A percentile compares a stretch with the other conserved stretches of the same genome.
These are phyloP conservation scores for Lasiodiplodia theobromae DNA, from an alignment of 2,329 filamentous ascomycete genomes.

Conservation along the genomic window DNA sequence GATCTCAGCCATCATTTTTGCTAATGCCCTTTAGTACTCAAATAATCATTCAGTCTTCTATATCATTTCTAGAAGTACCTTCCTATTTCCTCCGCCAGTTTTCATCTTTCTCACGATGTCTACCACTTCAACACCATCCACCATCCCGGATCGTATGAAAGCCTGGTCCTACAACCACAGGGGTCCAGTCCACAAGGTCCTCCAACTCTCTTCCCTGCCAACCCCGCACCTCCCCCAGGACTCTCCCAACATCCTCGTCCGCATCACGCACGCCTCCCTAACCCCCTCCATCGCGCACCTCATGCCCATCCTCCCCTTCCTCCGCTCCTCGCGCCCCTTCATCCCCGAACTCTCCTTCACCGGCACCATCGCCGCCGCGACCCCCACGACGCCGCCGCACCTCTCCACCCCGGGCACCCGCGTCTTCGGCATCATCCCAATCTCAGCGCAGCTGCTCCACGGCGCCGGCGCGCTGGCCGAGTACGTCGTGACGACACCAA, in stretches of 20 bases:
- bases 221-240: background rate
- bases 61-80: background rate
- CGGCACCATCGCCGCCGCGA: conserved; percentile 43
- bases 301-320: conserved; percentile 50
- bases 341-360: conserved; percentile 55
- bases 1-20: background rate
- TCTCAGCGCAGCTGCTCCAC: conserved; percentile 38
- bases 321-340: conserved; percentile 41
- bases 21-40: background rate
- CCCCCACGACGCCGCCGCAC: conserved; percentile 1
- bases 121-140: background rate
- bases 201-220: background rate
- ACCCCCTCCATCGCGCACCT: conserved; percentile 52
- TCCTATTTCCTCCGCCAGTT: background rate
- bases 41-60: background rate
- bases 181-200: conserved; percentile 5
- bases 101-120: background rate
- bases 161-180: conserved; percentile 34
- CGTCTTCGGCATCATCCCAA: conserved; percentile 51
- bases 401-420: conserved; percentile 42
- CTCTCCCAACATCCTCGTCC: conserved; percentile 26
- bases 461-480: conserved; percentile 52
- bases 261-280: conserved; percentile 49
- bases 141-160: conserved; percentile 31
- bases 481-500: conserved; percentile 47